phyloP scores from a whole-genome alignment of 2,329 filamentous ascomycete species.

The Botrytis medusae region DNA sequence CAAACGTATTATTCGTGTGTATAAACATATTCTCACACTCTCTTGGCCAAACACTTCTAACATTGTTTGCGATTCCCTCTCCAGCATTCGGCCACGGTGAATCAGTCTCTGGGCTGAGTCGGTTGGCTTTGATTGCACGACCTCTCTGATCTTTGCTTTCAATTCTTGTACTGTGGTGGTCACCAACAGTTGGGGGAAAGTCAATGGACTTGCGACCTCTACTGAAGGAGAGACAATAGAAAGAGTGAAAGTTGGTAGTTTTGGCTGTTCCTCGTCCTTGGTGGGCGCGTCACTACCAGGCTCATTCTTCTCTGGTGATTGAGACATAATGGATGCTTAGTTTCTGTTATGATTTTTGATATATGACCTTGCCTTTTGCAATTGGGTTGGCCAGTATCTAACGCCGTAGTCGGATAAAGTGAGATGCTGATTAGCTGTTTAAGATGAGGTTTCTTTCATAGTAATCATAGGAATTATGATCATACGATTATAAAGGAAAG shows the following conservation, averaged over 20 bases:
- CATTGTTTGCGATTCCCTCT: constrained; percentile 56
- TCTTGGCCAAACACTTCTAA: constrained; percentile 57
- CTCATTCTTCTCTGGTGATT: constrained; percentile 23
- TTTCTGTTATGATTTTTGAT: not conserved
- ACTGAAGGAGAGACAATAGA: constrained; percentile 60
- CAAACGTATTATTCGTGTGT: constrained; percentile 17
- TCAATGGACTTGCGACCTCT: constrained; percentile 51
- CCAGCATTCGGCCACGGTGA: constrained; percentile 57
- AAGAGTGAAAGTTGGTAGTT: constrained; percentile 49
- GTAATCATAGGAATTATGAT: not conserved
- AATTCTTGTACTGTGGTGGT: constrained; percentile 56
- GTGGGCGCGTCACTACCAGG: constrained; percentile 25
- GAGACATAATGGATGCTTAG: constrained; percentile 28
- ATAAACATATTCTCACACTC: constrained; percentile 34
- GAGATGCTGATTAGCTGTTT: constrained; percentile 8
- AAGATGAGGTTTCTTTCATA: constrained; percentile 11
- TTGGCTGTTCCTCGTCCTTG: constrained; percentile 29
- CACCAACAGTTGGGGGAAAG: constrained; percentile 50
- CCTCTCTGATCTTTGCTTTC: constrained; percentile 57
- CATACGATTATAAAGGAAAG: too few species aligned
- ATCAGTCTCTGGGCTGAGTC: constrained; percentile 61
- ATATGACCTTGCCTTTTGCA: not conserved
- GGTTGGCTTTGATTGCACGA: constrained; percentile 50
- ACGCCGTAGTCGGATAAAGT: not conserved
- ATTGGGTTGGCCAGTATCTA: not conserved